Evolutionary conservation across 2,329 filamentous ascomycete species (phyloP).

Genomic region (Claviceps sp.): DNA sequence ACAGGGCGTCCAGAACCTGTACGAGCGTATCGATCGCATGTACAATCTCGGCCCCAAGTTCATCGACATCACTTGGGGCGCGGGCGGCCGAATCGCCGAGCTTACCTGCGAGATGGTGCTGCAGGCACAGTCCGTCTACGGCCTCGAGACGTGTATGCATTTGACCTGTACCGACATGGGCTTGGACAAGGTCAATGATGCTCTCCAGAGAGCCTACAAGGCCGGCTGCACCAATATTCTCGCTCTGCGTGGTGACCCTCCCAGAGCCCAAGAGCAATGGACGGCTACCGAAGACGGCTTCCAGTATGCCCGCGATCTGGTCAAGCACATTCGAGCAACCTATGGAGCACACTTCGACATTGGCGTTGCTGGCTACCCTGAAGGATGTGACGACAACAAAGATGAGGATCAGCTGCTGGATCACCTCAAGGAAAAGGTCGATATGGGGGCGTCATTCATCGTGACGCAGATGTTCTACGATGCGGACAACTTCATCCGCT

Average conservation of each 20-base stretch:
- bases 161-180: slow-evolving; percentile 98
- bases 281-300: slow-evolving; percentile 77
- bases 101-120: slow-evolving; percentile 96
- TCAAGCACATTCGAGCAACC: slow-evolving; percentile 64
- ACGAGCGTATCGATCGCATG: slow-evolving; percentile 99
- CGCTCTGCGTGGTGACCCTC: slow-evolving; percentile 84
- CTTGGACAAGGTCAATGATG: slow-evolving; percentile 77
- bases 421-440: slow-evolving; percentile 93
- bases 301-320: slow-evolving; percentile 82
- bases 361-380: slow-evolving; percentile 90
- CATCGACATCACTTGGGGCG: slow-evolving; percentile 97
- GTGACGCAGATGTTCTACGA: slow-evolving; percentile 99
- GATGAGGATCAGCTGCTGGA: slow-evolving; percentile 75
- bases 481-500: slow-evolving; percentile 83
- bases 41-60: slow-evolving; percentile 86
- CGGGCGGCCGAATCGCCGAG: slow-evolving; percentile 79
- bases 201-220: slow-evolving; percentile 78
- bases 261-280: slow-evolving; percentile 89
- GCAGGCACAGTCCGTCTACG: slow-evolving; percentile 88
- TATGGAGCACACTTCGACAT: slow-evolving; percentile 79
- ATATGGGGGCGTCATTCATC: slow-evolving; percentile 84
- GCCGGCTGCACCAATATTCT: slow-evolving; percentile 96
- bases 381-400: slow-evolving; percentile 87
- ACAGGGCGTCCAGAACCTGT: slow-evolving; percentile 95
- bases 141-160: slow-evolving; percentile 97